Evolutionary conservation across 2,329 filamentous ascomycete species (phyloP), one percentile per base, ranked within the genome.

Genomic region (Juglanconis juglandina): DNA sequence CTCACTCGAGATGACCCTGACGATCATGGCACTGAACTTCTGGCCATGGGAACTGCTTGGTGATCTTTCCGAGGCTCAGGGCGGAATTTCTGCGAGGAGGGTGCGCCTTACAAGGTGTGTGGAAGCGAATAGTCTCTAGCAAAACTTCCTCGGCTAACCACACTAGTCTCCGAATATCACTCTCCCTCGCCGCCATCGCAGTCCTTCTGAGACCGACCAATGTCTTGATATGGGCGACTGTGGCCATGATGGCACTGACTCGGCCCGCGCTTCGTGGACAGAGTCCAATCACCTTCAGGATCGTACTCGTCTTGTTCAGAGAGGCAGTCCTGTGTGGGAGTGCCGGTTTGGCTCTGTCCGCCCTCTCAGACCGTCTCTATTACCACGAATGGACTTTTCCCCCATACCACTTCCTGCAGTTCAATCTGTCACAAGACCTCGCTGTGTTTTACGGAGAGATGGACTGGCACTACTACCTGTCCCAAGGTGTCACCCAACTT

Each of bases 371-470:
- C 72, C 85, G 86, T 63, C 75, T 87, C 24, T 97, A 92, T 76
- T 99, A 96, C 72, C 86, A 87, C 56, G 77, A 85, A 64, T 96
- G 92, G 91, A 91, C 92, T 0, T 91, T 99, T 59, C 95, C 95
- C 4, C 90, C 93, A 0, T 84, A 94, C 64, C 88, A 89, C 59
- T 98, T 92, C 77, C 81, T 98, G 60, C 85, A 94, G 70, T 94
- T 97, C 80, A 99, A 99, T 76, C 81, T 99, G 58, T 85, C 88
- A 24, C 89, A 96, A 72, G 90, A 90, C 7, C 81, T 99, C 5
- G 92, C 95, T 33, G 85, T 94, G 52, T 98, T 98, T 75, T 99
- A 99, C 71, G 95, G 95, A 30, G 84, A 80, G 52, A 98, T 96
- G 74, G 87, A 91, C 64, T 89, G 89, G 82, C 92, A 97, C 73